Percentiles rank a stretch among this genome's conserved stretches.
phyloP scores from a whole-genome alignment of 2,329 filamentous ascomycete species.

The Stemphylium lycopersici region DNA sequence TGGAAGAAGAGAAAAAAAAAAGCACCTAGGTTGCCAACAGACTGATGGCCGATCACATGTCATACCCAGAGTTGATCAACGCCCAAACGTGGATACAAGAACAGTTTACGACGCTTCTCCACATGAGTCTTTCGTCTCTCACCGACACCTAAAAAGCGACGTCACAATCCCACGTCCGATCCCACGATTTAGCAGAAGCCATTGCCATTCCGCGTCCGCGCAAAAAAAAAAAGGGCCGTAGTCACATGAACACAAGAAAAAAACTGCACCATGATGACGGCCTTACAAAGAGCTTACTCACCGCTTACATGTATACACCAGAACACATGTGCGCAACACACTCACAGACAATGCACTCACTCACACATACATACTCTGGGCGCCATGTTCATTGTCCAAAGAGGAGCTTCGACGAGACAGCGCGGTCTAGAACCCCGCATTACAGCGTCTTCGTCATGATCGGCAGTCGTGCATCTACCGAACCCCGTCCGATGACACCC shows the following conservation, averaged over 20 bases:
- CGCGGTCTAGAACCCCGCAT: slow-evolving; percentile 11
- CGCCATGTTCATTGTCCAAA: too few relatives aligned
- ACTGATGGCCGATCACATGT: too few relatives aligned
- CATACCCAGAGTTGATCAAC: too few relatives aligned
- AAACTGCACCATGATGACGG: neutral
- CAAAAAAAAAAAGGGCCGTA: neutral
- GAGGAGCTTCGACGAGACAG: neutral
- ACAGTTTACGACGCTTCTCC: too few relatives aligned
- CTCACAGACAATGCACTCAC: too few relatives aligned
- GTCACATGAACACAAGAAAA: neutral
- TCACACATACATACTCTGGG: too few relatives aligned
- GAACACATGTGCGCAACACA: too few relatives aligned
- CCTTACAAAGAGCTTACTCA: neutral
- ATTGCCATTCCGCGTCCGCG: neutral
- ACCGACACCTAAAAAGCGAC: neutral
- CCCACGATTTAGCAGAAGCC: neutral
- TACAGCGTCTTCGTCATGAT: slow-evolving; percentile 24
- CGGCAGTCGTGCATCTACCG: slow-evolving; percentile 17
- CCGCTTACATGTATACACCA: neutral
- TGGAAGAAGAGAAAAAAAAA: too few relatives aligned
- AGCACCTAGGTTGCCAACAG: too few relatives aligned
- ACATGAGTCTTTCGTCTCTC: too few relatives aligned
- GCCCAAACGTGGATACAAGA: neutral
- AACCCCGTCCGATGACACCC: slow-evolving; percentile 9
- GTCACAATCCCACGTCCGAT: neutral